Evolutionary conservation across 805 yeast species (phyloP).

Genomic region (Candida hispaniensis): DNA sequence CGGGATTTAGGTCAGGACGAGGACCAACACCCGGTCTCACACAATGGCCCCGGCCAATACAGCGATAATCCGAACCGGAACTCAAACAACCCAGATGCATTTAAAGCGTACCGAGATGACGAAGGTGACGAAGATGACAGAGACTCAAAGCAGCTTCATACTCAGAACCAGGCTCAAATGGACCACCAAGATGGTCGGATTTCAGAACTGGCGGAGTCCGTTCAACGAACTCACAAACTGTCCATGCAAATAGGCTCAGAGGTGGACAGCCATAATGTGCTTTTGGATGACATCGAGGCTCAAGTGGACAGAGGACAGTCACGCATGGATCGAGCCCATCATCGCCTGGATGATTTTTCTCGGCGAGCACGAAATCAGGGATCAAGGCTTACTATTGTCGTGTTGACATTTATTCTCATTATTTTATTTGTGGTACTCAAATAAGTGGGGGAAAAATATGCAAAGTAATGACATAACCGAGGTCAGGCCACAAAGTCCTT

Average conservation of each 20-base stretch:
- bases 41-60: too few relatives aligned
- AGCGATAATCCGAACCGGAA: too few relatives aligned
- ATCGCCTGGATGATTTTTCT: constrained; percentile 30
- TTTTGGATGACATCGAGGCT: constrained; percentile 32
- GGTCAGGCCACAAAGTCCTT: too few relatives aligned
- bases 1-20: too few relatives aligned
- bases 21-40: too few relatives aligned
- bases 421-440: constrained; percentile 29
- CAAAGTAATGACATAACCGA: too few relatives aligned
- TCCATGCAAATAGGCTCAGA: constrained; percentile 32
- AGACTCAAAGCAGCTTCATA: neutral
- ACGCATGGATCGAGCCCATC: constrained; percentile 29
- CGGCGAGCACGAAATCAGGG: constrained; percentile 32
- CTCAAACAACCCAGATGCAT: too few relatives aligned
- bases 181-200: constrained; percentile 33
- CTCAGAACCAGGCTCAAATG: constrained; percentile 23
- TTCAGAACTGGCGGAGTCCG: constrained; percentile 29
- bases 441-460: constrained; percentile 5
- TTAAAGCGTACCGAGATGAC: constrained; percentile 25
- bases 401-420: constrained; percentile 28
- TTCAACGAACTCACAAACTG: constrained; percentile 31
- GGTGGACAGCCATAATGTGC: constrained; percentile 29
- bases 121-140: constrained; percentile 19
- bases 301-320: constrained; percentile 29
- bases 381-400: constrained; percentile 27